Evolutionary conservation across 805 yeast genomes (phyloP).

Genomic region (Nakazawaea ambrosiae): DNA sequence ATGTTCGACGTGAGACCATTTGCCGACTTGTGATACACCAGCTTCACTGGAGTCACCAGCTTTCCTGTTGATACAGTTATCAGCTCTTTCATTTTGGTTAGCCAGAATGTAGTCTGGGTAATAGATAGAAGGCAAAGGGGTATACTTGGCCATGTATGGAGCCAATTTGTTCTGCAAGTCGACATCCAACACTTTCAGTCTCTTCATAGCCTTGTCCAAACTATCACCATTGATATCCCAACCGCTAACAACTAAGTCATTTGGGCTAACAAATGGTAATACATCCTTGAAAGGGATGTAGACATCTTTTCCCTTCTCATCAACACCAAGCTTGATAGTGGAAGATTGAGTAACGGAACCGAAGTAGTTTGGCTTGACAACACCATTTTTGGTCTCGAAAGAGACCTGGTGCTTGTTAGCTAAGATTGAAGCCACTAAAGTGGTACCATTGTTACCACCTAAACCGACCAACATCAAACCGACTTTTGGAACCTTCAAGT

Average conservation of each 20-base stretch:
- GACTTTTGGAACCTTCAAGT: constrained; percentile 71
- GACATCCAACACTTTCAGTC: constrained; percentile 82
- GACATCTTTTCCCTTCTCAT: constrained; percentile 73
- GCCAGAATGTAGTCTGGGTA: constrained; percentile 97
- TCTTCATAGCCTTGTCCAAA: constrained; percentile 70
- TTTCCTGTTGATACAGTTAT: constrained; percentile 66
- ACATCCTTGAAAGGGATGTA: constrained; percentile 89
- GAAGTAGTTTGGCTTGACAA: constrained; percentile 65
- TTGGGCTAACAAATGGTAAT: constrained; percentile 85
- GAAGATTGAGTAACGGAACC: constrained; percentile 95
- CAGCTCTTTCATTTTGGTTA: constrained; percentile 87
- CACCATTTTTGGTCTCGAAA: constrained; percentile 80
- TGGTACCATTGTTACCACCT: constrained; percentile 96
- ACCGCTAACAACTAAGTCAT: constrained; percentile 84
- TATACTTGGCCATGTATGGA: constrained; percentile 50
- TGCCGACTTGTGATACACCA: constrained; percentile 48
- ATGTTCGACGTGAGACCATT: constrained; percentile 86
- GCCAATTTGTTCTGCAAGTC: constrained; percentile 74
- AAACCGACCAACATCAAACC: constrained; percentile 90
- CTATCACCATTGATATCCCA: constrained; percentile 85
- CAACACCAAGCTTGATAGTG: constrained; percentile 85
- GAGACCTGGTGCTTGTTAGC: constrained; percentile 77
- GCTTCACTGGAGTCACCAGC: too few relatives aligned
- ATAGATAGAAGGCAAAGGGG: constrained; percentile 80
- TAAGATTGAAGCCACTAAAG: constrained; percentile 75